These are phyloP conservation scores for Pichia sp. DNA, from an alignment of 1,139 yeast species.

Conservation along the genomic window DNA sequence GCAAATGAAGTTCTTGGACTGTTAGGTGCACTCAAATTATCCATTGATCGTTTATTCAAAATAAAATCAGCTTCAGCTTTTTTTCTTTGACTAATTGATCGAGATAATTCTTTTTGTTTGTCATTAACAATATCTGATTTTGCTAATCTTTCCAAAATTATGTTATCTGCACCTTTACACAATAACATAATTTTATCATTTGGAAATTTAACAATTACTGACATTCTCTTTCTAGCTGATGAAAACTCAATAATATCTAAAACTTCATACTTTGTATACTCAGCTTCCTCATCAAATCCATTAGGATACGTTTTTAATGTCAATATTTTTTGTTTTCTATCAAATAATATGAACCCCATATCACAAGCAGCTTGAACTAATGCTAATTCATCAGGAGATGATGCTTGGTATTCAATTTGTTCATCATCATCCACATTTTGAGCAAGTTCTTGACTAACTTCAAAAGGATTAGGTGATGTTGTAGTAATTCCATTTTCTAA, in stretches of 20 bases:
- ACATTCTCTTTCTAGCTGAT: slow-evolving; percentile 89
- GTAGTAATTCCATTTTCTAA: too few species aligned
- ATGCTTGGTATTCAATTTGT: slow-evolving; percentile 72
- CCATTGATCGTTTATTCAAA: slow-evolving; percentile 38
- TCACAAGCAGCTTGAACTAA: slow-evolving; percentile 91
- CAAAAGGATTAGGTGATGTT: slow-evolving; percentile 14
- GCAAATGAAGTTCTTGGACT: slow-evolving; percentile 10
- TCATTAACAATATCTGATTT: slow-evolving; percentile 51
- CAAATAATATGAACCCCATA: slow-evolving; percentile 76
- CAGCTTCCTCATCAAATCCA: slow-evolving; percentile 64
- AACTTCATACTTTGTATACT: slow-evolving; percentile 62
- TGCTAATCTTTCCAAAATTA: slow-evolving; percentile 71
- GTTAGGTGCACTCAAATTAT: slow-evolving; percentile 4
- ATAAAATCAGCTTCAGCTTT: slow-evolving; percentile 78
- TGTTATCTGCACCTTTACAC: slow-evolving; percentile 94
- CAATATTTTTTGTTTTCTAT: slow-evolving; percentile 53
- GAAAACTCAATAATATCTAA: slow-evolving; percentile 81
- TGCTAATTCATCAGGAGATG: slow-evolving; percentile 96
- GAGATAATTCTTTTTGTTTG: slow-evolving; percentile 60
- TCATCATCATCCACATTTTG: slow-evolving; percentile 37
- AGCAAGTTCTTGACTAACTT: slow-evolving; percentile 37
- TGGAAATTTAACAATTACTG: slow-evolving; percentile 74
- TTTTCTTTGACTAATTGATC: slow-evolving; percentile 57
- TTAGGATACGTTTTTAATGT: slow-evolving; percentile 74
- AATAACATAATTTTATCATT: slow-evolving; percentile 71